These are phyloP conservation scores for Pseudomassariella vexata DNA, from an alignment of 2,329 filamentous ascomycete species.

Conservation along the genomic window DNA sequence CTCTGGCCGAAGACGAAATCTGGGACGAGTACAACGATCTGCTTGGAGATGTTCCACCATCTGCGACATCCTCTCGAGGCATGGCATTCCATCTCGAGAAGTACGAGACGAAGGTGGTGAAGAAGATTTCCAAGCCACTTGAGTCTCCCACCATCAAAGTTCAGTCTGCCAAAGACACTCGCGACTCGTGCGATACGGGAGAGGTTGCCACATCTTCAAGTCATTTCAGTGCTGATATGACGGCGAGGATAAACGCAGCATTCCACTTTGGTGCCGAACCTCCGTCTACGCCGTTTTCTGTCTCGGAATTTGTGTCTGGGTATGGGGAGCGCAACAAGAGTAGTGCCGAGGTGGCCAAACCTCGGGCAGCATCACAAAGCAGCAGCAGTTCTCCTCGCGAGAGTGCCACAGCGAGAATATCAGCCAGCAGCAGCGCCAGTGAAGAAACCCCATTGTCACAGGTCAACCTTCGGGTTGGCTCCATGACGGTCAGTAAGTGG, in stretches of 20 bases:
- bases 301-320: conserved; percentile 35
- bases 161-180: conserved; percentile 18
- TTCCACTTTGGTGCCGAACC: conserved; percentile 34
- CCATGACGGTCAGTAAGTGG: conserved; percentile 84
- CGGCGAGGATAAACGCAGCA: conserved; percentile 43
- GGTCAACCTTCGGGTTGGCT: conserved; percentile 72
- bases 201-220: conserved; percentile 38
- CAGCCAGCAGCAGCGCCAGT: conserved; percentile 39
- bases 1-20: conserved; percentile 74
- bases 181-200: conserved; percentile 26
- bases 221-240: conserved; percentile 49
- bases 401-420: conserved; percentile 27
- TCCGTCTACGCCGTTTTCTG: conserved; percentile 37
- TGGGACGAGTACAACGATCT: conserved; percentile 95
- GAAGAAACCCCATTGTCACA: conserved; percentile 60
- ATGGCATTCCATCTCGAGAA: conserved; percentile 51
- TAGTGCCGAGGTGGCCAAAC: conserved; percentile 12
- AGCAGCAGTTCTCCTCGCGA: conserved; percentile 26
- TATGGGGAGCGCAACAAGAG: conserved; percentile 32
- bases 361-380: conserved; percentile 13
- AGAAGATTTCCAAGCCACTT: conserved; percentile 28
- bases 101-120: conserved; percentile 32
- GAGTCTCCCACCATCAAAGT: conserved; percentile 42
- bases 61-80: conserved; percentile 50
- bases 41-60: conserved; percentile 58